Evolutionary conservation across 192 early-diverging fungal genomes (phyloP).

Genomic region (Coemansia sp.): DNA sequence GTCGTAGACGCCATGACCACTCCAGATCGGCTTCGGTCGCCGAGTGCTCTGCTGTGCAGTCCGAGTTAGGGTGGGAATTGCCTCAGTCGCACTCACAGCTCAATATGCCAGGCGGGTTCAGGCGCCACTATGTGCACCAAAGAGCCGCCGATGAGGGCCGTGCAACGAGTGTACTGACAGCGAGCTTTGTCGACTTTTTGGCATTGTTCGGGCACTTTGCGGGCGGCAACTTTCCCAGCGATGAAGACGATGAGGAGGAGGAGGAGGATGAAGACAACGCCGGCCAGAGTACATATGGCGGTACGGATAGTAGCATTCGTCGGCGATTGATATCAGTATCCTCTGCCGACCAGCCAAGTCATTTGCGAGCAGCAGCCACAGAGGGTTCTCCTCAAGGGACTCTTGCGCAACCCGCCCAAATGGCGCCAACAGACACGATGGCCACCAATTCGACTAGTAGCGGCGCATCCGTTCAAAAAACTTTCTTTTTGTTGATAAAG

Average conservation of each 20-base stretch:
- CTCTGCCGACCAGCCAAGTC: neutral
- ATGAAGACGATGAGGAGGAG: constrained; percentile 61
- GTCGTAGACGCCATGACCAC: constrained; percentile 14
- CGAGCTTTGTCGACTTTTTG: constrained; percentile 91
- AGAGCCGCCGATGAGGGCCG: constrained; percentile 66
- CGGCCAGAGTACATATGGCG: neutral
- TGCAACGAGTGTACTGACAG: constrained; percentile 68
- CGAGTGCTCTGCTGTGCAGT: constrained; percentile 11
- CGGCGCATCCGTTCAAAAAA: constrained; percentile 60
- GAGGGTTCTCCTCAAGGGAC: neutral
- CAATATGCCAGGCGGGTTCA: constrained; percentile 80
- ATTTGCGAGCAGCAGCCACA: neutral
- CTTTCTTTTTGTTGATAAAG: constrained; percentile 74
- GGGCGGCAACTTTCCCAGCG: constrained; percentile 83
- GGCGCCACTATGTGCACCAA: constrained; percentile 76
- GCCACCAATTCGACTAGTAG: neutral
- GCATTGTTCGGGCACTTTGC: constrained; percentile 90
- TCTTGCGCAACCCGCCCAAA: neutral
- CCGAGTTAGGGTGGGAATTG: constrained; percentile 55
- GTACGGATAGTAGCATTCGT: neutral
- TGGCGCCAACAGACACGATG: neutral
- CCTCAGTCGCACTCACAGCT: constrained; percentile 53
- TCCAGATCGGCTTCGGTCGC: constrained; percentile 24
- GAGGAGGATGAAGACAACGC: constrained; percentile 19
- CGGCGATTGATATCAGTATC: neutral